Evolutionary conservation across 2,329 filamentous ascomycete genomes (phyloP).

Genomic region (Hymenoscyphus linearis): DNA sequence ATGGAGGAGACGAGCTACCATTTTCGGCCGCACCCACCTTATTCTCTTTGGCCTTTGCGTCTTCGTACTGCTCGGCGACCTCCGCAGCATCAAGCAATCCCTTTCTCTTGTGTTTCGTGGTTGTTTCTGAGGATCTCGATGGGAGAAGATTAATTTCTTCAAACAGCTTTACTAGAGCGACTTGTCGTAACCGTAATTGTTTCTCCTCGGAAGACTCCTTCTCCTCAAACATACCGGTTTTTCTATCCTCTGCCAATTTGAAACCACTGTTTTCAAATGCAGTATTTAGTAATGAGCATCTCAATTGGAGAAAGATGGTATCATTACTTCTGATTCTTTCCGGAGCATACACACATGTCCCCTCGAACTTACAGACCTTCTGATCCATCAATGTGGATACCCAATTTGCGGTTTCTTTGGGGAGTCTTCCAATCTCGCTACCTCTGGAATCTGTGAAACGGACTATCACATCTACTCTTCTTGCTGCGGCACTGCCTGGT

Average conservation of each 20-base stretch:
- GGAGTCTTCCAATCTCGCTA: conserved; percentile 78
- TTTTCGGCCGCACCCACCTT: conserved; percentile 18
- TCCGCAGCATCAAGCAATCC: conserved; percentile 84
- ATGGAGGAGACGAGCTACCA: conserved; percentile 41
- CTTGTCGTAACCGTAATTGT: conserved; percentile 74
- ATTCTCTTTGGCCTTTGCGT: conserved; percentile 40
- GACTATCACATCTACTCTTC: conserved; percentile 79
- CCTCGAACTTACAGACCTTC: conserved; percentile 80
- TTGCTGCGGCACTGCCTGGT: conserved; percentile 42
- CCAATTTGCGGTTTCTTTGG: conserved; percentile 85
- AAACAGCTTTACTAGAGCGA: conserved; percentile 82
- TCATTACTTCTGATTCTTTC: conserved; percentile 84
- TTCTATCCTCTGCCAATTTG: conserved; percentile 64
- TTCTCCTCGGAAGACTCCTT: conserved; percentile 81
- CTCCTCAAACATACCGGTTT: conserved; percentile 88
- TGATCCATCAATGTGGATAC: conserved; percentile 90
- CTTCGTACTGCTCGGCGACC: conserved; percentile 71
- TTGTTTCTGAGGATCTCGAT: conserved; percentile 65
- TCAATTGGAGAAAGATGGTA: conserved; percentile 85
- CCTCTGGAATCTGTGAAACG: conserved; percentile 78
- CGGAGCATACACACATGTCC: conserved; percentile 81
- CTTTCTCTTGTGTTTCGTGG: conserved; percentile 74
- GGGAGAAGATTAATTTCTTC: conserved; percentile 83
- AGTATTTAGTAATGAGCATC: conserved; percentile 66
- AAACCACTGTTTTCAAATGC: conserved; percentile 67